Percentiles rank a stretch among this genome's conserved stretches.
phyloP scores from a whole-genome alignment of 352 stramenopile genomes.

The Globisporangium ultimum region DNA sequence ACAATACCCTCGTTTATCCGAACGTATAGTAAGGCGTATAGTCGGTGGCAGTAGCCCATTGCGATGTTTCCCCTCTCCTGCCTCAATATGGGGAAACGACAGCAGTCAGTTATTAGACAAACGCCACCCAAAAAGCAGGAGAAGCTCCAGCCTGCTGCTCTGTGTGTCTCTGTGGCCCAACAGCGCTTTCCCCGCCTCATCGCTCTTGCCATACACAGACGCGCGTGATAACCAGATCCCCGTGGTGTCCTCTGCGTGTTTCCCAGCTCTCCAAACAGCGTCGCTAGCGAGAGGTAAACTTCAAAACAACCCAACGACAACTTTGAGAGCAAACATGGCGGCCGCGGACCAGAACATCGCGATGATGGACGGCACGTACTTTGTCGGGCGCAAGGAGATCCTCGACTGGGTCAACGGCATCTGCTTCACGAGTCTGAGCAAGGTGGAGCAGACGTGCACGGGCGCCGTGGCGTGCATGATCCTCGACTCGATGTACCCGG shows the following conservation, averaged over 20 bases:
- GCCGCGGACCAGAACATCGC: constrained; percentile 86
- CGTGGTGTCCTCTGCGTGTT: no score
- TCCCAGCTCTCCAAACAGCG: no score
- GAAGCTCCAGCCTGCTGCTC: neutral
- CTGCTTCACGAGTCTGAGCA: constrained; percentile 91
- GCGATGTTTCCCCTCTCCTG: neutral
- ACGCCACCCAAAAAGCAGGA: constrained; percentile 2
- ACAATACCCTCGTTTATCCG: neutral
- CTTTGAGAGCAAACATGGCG: constrained; percentile 33
- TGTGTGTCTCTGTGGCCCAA: neutral
- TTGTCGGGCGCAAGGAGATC: constrained; percentile 96
- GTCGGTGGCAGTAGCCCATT: constrained; percentile 9
- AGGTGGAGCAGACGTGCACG: constrained; percentile 97
- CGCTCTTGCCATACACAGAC: neutral
- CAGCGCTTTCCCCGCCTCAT: neutral
- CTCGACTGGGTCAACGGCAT: constrained; percentile 99
- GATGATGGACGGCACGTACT: constrained; percentile 97
- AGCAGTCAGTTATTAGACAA: constrained; percentile 11
- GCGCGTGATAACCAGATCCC: no score
- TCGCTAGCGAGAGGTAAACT: neutral
- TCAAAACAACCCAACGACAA: neutral
- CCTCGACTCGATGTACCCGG: constrained; percentile 93
- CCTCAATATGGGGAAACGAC: constrained; percentile 10
- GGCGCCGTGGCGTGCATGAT: constrained; percentile 98
- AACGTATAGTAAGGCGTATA: constrained; percentile 1